Evolutionary conservation across 176 grass and related monocot species (phyloP), one percentile per base, ranked within the genome.

Genomic region (Rhynchospora tenuis): DNA sequence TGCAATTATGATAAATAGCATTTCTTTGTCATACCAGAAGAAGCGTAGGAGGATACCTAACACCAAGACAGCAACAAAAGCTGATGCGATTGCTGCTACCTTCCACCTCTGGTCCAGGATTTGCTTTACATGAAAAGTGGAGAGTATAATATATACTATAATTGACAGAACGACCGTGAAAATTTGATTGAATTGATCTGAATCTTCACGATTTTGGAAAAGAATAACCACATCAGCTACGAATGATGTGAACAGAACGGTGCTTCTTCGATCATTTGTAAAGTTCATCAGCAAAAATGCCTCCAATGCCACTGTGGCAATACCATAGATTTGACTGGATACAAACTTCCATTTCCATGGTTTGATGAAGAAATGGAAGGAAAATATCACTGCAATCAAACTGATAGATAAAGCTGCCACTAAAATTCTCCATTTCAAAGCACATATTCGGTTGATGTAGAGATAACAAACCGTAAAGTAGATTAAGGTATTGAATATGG

Each of bases 381-480:
- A 23, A 81, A 81, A 22, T 9, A 81, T 46, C 19, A 64, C 19
- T 6, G 14, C 3, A 5, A 81, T 64, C 23, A 61, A 38, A 81
- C 56, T 33, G 2, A 81, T 12, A 0, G 27, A 59, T 4, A 23
- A 14, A 23, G 78, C 33, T 26, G 9, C 55, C 14, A 42, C 46
- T 7, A 81, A 1, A 19, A 59, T 14, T 57, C 42, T 62, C 55
- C 78, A 42, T 81, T 46, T 81, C 19, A 1, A 38, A 48, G 31
- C 8, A 20, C 33, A 48, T 64, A 81, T 24, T n/a, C 33, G 78
- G 55, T 28, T 81, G 29, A 48, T 7, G 5, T 64, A 45, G 38
- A 81, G 78, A 63, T 64, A 81, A 81, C 51, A 81, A 44, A 81
- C 19, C 9, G 17, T 11, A 47, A 62, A 64, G 38, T 81, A 81